Conservation (phyloP, 163 green algal genomes). For the Scenedesmus sp. region DNA sequence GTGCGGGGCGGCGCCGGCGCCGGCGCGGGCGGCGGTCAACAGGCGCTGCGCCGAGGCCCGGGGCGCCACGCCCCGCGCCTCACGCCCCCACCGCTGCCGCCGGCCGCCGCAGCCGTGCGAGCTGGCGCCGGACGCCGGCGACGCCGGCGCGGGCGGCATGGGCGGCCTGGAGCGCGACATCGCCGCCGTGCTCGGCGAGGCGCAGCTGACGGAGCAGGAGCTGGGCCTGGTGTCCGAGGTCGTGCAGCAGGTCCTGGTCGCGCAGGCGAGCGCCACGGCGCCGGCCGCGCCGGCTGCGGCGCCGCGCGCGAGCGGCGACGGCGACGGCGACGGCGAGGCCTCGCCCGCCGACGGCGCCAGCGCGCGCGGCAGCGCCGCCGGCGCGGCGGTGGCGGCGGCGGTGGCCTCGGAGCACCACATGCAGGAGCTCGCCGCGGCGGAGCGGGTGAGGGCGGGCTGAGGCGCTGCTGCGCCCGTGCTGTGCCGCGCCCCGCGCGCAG, state of each 20-base stretch:
- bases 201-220: conserved; percentile 1
- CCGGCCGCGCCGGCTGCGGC: not conserved
- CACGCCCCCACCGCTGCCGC: too few relatives aligned
- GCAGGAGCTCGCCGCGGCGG: not conserved
- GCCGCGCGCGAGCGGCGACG: not conserved
- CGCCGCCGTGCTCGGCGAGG: not conserved
- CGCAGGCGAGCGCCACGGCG: too few relatives aligned
- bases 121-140: too few relatives aligned
- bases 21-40: too few relatives aligned
- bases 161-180: not conserved
- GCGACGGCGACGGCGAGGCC: too few relatives aligned
- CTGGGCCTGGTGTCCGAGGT: not conserved
- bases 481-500: not conserved
- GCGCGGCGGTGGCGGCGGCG: not conserved
- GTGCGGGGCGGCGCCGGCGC: too few relatives aligned
- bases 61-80: too few relatives aligned
- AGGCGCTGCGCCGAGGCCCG: too few relatives aligned
- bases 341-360: not conserved
- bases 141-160: too few relatives aligned
- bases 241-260: conserved; percentile 15
- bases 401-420: not conserved
- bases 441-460: too few relatives aligned
- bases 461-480: not conserved
- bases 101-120: too few relatives aligned
- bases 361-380: not conserved